Conservation (phyloP, 257 asterid genomes). For the Leptodermis oblonga region DNA sequence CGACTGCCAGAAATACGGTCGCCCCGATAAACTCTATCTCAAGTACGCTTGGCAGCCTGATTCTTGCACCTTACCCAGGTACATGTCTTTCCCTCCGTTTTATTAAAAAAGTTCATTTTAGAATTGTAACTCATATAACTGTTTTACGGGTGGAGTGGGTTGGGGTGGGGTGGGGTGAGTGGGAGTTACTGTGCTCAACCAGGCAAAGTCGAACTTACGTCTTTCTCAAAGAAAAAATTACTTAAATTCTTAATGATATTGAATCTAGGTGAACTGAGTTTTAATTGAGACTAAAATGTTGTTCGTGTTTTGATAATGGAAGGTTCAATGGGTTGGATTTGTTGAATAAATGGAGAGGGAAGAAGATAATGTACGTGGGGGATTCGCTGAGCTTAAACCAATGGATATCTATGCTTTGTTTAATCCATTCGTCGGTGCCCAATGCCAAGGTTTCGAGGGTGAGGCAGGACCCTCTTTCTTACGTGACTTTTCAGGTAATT, state of each 20-base stretch:
- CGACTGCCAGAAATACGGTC: slow-evolving; percentile 50
- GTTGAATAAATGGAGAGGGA: slow-evolving; percentile 45
- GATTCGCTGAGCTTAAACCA: slow-evolving; percentile 55
- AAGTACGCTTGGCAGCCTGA: slow-evolving; percentile 51
- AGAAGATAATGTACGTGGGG: slow-evolving; percentile 61
- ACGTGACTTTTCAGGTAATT: slow-evolving; percentile 37
- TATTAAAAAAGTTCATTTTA: too few relatives aligned
- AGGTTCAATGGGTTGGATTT: slow-evolving; percentile 43
- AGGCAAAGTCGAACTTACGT: too few relatives aligned
- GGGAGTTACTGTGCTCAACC: too few relatives aligned
- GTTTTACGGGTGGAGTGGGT: too few relatives aligned
- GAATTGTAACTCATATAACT: too few relatives aligned
- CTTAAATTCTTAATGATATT: too few relatives aligned
- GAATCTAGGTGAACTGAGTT: too few relatives aligned
- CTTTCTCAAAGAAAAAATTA: too few relatives aligned
- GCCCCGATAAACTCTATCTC: slow-evolving; percentile 48
- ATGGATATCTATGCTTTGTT: slow-evolving; percentile 50
- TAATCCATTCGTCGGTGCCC: slow-evolving; percentile 45
- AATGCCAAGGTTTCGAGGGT: slow-evolving; percentile 22
- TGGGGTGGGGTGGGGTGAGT: too few relatives aligned
- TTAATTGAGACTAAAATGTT: too few relatives aligned
- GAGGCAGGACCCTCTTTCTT: slow-evolving; percentile 28
- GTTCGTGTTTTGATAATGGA: too few relatives aligned
- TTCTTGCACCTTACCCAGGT: slow-evolving; percentile 52
- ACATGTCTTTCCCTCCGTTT: not conserved